These are phyloP conservation scores for Heliamphora exappendiculata DNA, from an alignment of 148 eudicot genomes.

Conservation along the genomic window DNA sequence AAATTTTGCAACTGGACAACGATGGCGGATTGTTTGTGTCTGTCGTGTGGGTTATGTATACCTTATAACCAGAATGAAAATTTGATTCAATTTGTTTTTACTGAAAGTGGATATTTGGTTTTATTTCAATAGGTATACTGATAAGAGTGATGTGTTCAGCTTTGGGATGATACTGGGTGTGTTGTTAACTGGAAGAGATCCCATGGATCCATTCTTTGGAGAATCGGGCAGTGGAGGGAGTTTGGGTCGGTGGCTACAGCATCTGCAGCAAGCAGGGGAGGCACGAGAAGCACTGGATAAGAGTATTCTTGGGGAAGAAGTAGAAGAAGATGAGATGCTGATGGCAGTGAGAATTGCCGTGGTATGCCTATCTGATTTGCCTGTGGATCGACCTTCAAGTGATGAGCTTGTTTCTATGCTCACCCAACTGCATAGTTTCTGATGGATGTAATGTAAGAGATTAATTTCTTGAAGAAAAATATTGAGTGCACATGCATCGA, in stretches of 20 bases:
- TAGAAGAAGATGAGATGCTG: conserved; percentile 89
- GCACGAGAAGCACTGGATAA: conserved; percentile 70
- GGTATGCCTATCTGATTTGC: conserved; percentile 74
- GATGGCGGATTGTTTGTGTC: too few species aligned
- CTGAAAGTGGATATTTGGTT: neutral
- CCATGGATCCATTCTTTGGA: conserved; percentile 60
- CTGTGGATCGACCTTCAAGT: conserved; percentile 83
- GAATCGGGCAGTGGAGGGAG: conserved; percentile 61
- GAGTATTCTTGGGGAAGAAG: conserved; percentile 70
- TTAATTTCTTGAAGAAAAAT: too few species aligned
- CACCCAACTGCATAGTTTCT: conserved; percentile 86
- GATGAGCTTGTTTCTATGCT: conserved; percentile 97
- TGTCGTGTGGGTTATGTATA: too few species aligned
- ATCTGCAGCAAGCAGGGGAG: conserved; percentile 79
- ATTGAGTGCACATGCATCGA: too few species aligned
- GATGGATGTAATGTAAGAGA: too few species aligned
- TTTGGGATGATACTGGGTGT: conserved; percentile 83
- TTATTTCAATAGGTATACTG: conserved; percentile 48
- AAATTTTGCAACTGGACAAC: too few species aligned
- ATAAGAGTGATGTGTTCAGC: conserved; percentile 88
- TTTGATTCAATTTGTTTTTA: neutral
- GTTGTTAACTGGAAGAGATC: conserved; percentile 73
- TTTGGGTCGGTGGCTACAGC: conserved; percentile 75
- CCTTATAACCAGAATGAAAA: neutral
- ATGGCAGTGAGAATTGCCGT: conserved; percentile 89